A percentile compares a stretch with the other conserved stretches of the same genome.
Evolutionary conservation across 108 stramenopile species (phyloP).

Genomic region (Conticribra guillardii): DNA sequence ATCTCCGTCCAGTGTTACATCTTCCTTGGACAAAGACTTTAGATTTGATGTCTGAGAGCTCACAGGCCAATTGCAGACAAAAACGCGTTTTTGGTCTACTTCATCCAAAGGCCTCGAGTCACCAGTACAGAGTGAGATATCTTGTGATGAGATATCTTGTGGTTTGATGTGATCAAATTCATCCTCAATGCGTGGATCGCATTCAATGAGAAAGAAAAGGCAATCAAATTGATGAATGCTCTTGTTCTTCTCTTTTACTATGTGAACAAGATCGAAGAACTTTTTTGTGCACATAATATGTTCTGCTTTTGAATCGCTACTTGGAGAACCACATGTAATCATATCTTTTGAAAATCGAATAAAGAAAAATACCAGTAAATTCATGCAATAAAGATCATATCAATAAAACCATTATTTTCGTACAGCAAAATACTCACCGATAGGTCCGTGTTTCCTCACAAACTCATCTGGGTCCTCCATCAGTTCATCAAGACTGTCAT

Average conservation of each 20-base stretch:
- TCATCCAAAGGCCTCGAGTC: conserved; percentile 8
- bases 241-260: conserved; percentile 12
- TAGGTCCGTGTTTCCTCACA: conserved; percentile 16
- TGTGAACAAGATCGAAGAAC: conserved; percentile 17
- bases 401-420: too few relatives aligned
- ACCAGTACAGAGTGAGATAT: conserved; percentile 7
- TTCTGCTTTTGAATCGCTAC: conserved; percentile 8
- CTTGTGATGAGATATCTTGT: background rate
- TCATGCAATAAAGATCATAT: too few relatives aligned
- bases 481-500: conserved; percentile 25
- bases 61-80: conserved; percentile 27
- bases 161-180: background rate
- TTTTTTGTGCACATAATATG: background rate
- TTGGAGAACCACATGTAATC: conserved; percentile 23
- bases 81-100: conserved; percentile 3
- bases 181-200: conserved; percentile 12
- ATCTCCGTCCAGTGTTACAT: too few relatives aligned
- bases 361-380: too few relatives aligned
- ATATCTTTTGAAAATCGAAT: conserved; percentile 9
- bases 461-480: conserved; percentile 8
- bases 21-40: too few relatives aligned
- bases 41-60: too few relatives aligned
- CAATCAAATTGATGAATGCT: conserved; percentile 6
- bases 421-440: too few relatives aligned
- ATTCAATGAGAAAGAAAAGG: conserved; percentile 25